These are phyloP conservation scores for Tieghemostelium lacteum DNA, from an alignment of 78 protist genomes.

Conservation along the genomic window DNA sequence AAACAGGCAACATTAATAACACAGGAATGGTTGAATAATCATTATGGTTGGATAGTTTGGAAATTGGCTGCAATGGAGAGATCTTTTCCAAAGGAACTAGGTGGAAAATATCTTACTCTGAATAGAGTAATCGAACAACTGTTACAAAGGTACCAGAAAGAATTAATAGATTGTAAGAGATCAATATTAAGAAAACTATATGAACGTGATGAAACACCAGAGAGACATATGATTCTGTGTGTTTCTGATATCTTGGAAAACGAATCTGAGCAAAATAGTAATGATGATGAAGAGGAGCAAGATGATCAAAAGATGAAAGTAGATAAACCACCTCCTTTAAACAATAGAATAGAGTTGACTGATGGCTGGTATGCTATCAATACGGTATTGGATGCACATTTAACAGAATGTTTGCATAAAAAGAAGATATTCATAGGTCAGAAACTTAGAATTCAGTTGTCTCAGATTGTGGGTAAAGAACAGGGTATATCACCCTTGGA, in stretches of 20 bases:
- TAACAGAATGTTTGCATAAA: constrained; percentile 17
- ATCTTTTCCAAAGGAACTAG: constrained; percentile 45
- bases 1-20: not conserved
- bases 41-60: constrained; percentile 89
- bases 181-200: constrained; percentile 46
- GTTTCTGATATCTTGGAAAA: constrained; percentile 32
- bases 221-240: constrained; percentile 67
- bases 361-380: constrained; percentile 87
- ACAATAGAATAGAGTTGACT: constrained; percentile 68
- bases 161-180: constrained; percentile 19
- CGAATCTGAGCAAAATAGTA: not conserved
- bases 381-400: constrained; percentile 68
- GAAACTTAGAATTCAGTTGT: constrained; percentile 64
- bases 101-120: constrained; percentile 31
- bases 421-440: constrained; percentile 67
- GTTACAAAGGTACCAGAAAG: constrained; percentile 37
- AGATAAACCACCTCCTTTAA: not conserved
- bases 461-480: constrained; percentile 60
- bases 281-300: not conserved
- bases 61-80: constrained; percentile 76
- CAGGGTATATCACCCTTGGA: constrained; percentile 65
- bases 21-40: constrained; percentile 81
- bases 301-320: not conserved
- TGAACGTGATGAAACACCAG: constrained; percentile 72
- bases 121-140: constrained; percentile 46